Conservation (phyloP, 371 early-diverging fungal genomes). For the Circinella minor region DNA sequence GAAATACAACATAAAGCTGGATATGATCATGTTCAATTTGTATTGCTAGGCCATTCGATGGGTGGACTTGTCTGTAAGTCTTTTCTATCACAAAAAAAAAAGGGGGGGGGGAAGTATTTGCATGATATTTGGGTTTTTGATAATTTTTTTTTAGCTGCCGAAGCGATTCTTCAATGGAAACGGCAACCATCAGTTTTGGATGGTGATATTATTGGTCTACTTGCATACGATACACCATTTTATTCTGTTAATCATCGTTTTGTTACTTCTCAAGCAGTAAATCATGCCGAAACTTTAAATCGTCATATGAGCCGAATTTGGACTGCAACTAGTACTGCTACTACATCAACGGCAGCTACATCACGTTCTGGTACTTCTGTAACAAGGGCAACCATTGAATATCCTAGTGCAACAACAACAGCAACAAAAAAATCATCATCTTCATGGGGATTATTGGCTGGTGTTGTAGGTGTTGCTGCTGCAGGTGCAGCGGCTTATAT, state of each 20-base stretch:
- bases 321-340: neutral
- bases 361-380: neutral
- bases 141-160: constrained; percentile 50
- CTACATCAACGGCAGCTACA: neutral
- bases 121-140: neutral
- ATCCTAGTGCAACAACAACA: neutral
- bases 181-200: constrained; percentile 18
- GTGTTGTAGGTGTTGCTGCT: constrained; percentile 57
- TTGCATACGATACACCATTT: constrained; percentile 69
- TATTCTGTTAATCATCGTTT: constrained; percentile 57
- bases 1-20: constrained; percentile 28
- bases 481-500: constrained; percentile 54
- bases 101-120: neutral
- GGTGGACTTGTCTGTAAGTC: constrained; percentile 68
- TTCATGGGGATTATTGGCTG: constrained; percentile 55
- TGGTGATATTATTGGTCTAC: constrained; percentile 53
- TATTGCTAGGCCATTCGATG: constrained; percentile 63
- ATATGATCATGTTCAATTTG: constrained; percentile 43
- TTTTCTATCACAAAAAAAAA: too few species aligned
- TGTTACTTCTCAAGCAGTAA: constrained; percentile 41
- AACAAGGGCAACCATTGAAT: neutral
- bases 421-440: constrained; percentile 7
- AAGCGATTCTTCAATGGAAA: constrained; percentile 50
- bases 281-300: constrained; percentile 25
- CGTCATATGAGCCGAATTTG: constrained; percentile 16